These are phyloP conservation scores for Nyssa sinensis DNA, from an alignment of 148 eudicot species.

Conservation along the genomic window DNA sequence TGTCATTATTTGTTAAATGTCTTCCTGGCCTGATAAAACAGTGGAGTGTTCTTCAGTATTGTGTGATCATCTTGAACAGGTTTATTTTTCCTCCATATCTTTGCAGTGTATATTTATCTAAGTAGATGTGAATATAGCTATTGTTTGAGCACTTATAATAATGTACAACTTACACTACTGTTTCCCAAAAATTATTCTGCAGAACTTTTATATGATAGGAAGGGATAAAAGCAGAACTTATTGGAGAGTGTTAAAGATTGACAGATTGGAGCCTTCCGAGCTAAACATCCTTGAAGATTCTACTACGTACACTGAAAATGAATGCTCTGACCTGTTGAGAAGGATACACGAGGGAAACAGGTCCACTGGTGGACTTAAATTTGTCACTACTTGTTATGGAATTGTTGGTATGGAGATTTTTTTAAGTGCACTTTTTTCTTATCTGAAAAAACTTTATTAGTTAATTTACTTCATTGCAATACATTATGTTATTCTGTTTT, in stretches of 20 bases:
- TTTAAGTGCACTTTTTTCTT: not conserved
- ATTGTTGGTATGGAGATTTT: conserved; percentile 73
- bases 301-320: conserved; percentile 60
- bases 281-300: conserved; percentile 80
- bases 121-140: no score
- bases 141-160: not conserved
- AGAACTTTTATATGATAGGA: conserved; percentile 91
- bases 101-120: not conserved
- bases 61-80: not conserved
- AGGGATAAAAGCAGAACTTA: conserved; percentile 80
- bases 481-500: conserved; percentile 2
- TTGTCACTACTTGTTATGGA: conserved; percentile 84
- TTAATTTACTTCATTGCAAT: not conserved
- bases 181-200: conserved; percentile 21
- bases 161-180: conserved; percentile 6
- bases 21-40: no score
- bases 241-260: conserved; percentile 88
- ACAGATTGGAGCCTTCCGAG: conserved; percentile 76
- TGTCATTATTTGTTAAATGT: no score
- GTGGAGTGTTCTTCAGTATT: not conserved
- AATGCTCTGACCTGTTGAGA: conserved; percentile 74
- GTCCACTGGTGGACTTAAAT: conserved; percentile 80
- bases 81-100: no score
- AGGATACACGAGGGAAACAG: conserved; percentile 92
- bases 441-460: no score